phyloP scores from a whole-genome alignment of 2,329 filamentous ascomycete species.

The Colletotrichum simmondsii region DNA sequence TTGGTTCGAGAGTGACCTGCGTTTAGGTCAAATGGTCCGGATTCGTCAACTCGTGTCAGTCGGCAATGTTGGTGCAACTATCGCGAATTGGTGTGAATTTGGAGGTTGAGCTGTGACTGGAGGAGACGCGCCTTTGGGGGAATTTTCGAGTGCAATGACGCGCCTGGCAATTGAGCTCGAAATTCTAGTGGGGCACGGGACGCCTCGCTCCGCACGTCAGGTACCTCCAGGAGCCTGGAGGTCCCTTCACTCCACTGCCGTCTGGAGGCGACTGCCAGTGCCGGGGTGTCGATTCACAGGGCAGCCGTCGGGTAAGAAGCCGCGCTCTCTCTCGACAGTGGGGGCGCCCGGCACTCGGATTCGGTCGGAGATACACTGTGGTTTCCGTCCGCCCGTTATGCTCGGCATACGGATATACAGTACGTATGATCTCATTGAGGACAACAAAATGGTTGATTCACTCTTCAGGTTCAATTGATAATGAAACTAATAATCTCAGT shows the following conservation, averaged over 20 bases:
- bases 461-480: background rate
- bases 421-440: background rate
- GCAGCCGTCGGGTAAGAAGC: background rate
- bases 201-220: conserved; percentile 13
- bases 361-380: conserved; percentile 31
- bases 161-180: conserved; percentile 17
- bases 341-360: conserved; percentile 4
- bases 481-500: background rate
- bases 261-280: background rate
- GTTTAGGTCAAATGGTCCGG: background rate
- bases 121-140: conserved; percentile 11
- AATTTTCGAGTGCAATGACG: conserved; percentile 23
- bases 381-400: background rate
- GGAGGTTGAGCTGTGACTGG: background rate
- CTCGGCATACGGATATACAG: background rate
- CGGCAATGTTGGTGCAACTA: background rate
- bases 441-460: background rate
- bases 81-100: background rate
- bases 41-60: background rate
- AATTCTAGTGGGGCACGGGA: conserved; percentile 25
- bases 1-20: background rate
- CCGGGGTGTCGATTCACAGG: background rate
- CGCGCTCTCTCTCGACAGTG: background rate
- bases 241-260: too few relatives aligned
- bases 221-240: background rate